A percentile compares a stretch with the other conserved stretches of the same genome.
These are phyloP conservation scores for Paramecium tetraurelia DNA, from an alignment of 73 alveolate genomes.

Conservation along the genomic window DNA sequence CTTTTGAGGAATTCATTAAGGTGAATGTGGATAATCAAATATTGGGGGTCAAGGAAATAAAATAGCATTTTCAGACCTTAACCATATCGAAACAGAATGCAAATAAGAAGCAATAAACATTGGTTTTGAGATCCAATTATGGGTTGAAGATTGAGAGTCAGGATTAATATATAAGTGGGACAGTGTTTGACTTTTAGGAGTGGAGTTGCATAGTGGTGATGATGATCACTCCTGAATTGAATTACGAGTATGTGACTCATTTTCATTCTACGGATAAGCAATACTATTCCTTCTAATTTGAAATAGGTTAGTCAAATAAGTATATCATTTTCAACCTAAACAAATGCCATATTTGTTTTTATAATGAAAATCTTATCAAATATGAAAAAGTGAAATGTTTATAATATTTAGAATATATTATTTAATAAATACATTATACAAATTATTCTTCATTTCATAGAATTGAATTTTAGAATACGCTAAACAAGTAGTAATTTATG, in stretches of 20 bases:
- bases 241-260: background rate
- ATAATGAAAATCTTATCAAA: background rate
- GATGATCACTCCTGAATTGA: background rate
- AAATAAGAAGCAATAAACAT: background rate
- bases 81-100: background rate
- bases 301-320: background rate
- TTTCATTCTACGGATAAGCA: background rate
- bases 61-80: background rate
- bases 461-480: background rate
- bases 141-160: background rate
- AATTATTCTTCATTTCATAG: background rate
- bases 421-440: background rate
- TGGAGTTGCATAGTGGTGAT: background rate
- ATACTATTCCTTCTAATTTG: background rate
- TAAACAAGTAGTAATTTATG: background rate
- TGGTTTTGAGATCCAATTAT: background rate
- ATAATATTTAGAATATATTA: background rate
- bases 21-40: background rate
- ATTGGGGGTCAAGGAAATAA: background rate
- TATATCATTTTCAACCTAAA: background rate
- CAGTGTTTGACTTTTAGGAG: background rate
- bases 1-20: background rate
- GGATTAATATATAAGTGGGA: background rate
- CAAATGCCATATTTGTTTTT: background rate
- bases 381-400: background rate